Conservation (phyloP, 768 basidiomycete species). For the Termitomyces sp. region DNA sequence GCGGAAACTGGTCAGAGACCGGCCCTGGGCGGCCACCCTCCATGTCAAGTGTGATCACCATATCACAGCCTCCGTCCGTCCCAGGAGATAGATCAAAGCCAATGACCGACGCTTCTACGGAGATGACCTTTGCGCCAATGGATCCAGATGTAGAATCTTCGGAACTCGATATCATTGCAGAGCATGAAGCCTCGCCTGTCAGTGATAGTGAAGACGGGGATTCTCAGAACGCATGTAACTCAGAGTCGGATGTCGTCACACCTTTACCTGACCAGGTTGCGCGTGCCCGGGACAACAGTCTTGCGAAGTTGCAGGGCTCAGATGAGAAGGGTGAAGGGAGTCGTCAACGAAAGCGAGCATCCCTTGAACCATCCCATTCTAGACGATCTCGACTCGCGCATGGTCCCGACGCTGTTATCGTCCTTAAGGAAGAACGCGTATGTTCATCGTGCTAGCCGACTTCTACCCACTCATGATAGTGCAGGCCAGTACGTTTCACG, state of each 20-base stretch:
- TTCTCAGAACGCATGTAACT: conserved; percentile 15
- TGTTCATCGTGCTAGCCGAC: conserved; percentile 16
- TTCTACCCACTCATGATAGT: not conserved
- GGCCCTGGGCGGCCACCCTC: conserved; percentile 61
- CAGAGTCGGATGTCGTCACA: conserved; percentile 15
- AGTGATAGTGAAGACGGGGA: conserved; percentile 37
- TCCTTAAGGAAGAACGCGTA: conserved; percentile 87
- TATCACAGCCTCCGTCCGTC: conserved; percentile 68
- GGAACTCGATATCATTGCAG: conserved; percentile 38
- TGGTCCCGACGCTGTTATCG: conserved; percentile 79
- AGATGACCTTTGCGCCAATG: conserved; percentile 61
- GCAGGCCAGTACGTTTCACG: conserved; percentile 84
- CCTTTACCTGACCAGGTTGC: conserved; percentile 26
- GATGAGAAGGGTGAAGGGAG: conserved; percentile 8
- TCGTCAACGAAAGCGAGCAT: conserved; percentile 15
- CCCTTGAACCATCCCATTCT: conserved; percentile 20
- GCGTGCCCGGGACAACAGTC: conserved; percentile 48
- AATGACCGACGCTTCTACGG: conserved; percentile 40
- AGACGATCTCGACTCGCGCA: conserved; percentile 43
- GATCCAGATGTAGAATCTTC: conserved; percentile 48
- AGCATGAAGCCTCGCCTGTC: conserved; percentile 35
- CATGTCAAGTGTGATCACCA: conserved; percentile 81
- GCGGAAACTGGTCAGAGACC: conserved; percentile 91
- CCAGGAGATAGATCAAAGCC: conserved; percentile 46
- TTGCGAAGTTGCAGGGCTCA: conserved; percentile 58